Evolutionary conservation across 2,329 filamentous ascomycete species (phyloP).

Genomic region (Fusarium stilboides): DNA sequence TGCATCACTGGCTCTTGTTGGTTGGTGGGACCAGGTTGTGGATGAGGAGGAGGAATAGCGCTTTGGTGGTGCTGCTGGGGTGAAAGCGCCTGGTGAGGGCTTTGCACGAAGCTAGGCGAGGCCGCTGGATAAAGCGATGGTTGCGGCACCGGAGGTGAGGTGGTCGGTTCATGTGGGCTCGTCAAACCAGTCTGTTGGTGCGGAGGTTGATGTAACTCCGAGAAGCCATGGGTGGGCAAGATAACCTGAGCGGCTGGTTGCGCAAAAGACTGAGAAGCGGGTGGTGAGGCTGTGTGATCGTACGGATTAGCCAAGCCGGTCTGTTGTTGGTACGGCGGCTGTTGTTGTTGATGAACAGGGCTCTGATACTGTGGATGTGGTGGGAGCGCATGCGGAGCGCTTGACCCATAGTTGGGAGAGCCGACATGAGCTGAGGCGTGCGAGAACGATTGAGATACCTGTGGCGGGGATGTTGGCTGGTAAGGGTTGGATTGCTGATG

Average conservation of each 20-base stretch:
- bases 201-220: background rate
- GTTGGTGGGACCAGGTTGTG: background rate
- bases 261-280: background rate
- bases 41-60: background rate
- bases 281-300: background rate
- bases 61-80: constrained; percentile 1
- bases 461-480: background rate
- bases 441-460: background rate
- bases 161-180: background rate
- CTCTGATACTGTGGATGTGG: constrained; percentile 14
- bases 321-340: constrained; percentile 17
- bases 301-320: background rate
- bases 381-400: background rate
- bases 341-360: background rate
- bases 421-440: background rate
- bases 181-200: background rate
- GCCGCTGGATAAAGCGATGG: background rate
- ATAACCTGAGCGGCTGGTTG: background rate
- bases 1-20: background rate
- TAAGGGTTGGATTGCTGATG: constrained; percentile 9
- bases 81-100: background rate
- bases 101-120: background rate
- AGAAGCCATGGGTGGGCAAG: background rate
- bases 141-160: background rate
- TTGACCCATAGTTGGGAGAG: background rate